Evolutionary conservation across 495 filamentous ascomycete genomes (phyloP).

Genomic region (Alectoria sarmentosa): DNA sequence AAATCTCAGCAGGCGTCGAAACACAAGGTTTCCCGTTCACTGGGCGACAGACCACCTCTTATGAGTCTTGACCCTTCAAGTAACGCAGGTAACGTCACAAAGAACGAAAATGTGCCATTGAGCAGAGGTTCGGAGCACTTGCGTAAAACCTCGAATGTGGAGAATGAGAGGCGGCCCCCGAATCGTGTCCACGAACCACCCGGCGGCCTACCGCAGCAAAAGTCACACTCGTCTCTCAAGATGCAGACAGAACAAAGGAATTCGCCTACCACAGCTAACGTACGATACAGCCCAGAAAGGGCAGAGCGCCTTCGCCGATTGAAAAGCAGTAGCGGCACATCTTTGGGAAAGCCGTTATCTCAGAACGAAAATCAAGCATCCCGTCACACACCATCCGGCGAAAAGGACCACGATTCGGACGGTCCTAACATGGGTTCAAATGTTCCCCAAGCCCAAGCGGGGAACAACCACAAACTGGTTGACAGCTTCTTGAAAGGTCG

Average conservation of each 20-base stretch:
- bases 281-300: conserved; percentile 23
- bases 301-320: conserved; percentile 24
- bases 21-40: not conserved
- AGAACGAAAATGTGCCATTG: conserved; percentile 4
- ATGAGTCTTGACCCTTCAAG: not conserved
- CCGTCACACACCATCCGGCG: not conserved
- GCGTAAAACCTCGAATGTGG: not conserved
- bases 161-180: not conserved
- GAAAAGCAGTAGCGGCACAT: conserved; percentile 20
- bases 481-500: conserved; percentile 24
- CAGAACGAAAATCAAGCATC: conserved; percentile 9
- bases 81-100: not conserved
- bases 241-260: conserved; percentile 6
- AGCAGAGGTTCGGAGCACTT: too few species aligned
- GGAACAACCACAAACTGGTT: conserved; percentile 17
- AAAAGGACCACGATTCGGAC: not conserved
- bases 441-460: not conserved
- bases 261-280: not conserved
- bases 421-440: not conserved
- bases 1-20: not conserved
- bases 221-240: conserved; percentile 14
- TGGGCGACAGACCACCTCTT: conserved; percentile 4
- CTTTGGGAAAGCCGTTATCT: conserved; percentile 3
- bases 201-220: not conserved
- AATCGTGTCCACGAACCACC: not conserved